A percentile compares a stretch with the other conserved stretches of the same genome.
Conservation (phyloP, 1,284 basidiomycete genomes). For the Phaffia rhodozyma region DNA sequence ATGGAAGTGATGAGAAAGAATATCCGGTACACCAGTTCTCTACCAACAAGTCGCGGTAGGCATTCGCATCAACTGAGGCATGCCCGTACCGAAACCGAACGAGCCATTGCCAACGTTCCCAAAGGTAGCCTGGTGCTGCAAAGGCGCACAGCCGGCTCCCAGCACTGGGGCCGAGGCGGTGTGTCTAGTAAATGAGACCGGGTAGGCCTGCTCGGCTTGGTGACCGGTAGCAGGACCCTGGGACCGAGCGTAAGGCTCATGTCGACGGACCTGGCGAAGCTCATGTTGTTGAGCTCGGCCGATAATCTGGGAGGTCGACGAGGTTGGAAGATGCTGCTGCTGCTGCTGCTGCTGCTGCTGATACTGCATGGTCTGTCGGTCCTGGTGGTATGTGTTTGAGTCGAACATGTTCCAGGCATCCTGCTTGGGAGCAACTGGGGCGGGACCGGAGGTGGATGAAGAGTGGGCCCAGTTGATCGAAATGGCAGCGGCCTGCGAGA, state of each 20-base stretch:
- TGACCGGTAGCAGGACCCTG: too few species aligned
- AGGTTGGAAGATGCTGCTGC: too few species aligned
- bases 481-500: not conserved
- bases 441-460: not conserved
- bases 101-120: not conserved
- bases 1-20: constrained; percentile 5
- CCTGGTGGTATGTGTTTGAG: not conserved
- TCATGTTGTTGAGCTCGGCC: too few species aligned
- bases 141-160: constrained; percentile 1
- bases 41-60: not conserved
- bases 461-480: not conserved
- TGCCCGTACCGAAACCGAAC: not conserved
- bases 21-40: not conserved
- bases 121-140: constrained; percentile 12
- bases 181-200: too few species aligned
- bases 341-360: not conserved
- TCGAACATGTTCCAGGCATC: not conserved
- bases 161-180: not conserved
- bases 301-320: too few species aligned
- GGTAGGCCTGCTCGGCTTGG: too few species aligned
- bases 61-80: not conserved
- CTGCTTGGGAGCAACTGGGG: not conserved
- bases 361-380: not conserved
- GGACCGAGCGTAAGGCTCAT: too few species aligned
- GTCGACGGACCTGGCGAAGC: too few species aligned